phyloP scores from a whole-genome alignment of 208 protist species.

The Herpetomonas samuelpessoai region DNA sequence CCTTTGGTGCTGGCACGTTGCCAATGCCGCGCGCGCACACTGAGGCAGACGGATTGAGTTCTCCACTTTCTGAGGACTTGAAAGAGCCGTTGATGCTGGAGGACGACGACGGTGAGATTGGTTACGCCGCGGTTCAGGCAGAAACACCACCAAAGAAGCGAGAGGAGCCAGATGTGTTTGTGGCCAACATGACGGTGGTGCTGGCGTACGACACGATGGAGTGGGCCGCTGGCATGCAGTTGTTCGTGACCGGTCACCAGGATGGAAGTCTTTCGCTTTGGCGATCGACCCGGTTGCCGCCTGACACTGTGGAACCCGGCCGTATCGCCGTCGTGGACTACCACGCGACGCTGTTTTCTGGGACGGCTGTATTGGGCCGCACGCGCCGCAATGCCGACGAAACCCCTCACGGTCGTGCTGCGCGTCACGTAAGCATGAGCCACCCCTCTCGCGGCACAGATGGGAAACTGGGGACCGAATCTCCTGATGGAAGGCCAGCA shows the following conservation, averaged over 20 bases:
- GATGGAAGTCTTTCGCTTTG: constrained; percentile 79
- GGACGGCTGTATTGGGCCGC: constrained; percentile 13
- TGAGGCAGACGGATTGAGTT: no score
- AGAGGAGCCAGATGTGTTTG: constrained; percentile 13
- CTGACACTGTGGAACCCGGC: constrained; percentile 53
- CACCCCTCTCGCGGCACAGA: no score
- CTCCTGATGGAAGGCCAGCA: no score
- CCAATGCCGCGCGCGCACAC: no score
- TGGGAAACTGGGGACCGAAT: no score
- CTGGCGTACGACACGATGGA: constrained; percentile 63
- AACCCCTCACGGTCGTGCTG: no score
- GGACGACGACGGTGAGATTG: constrained; percentile 55
- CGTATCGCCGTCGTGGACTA: constrained; percentile 62
- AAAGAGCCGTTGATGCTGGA: constrained; percentile 28
- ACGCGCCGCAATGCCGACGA: no score
- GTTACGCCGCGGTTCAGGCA: constrained; percentile 49
- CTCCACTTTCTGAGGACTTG: no score
- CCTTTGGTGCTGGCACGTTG: constrained; percentile 51
- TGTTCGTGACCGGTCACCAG: constrained; percentile 72
- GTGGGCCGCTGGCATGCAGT: constrained; percentile 71
- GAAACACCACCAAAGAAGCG: no score
- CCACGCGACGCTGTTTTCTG: constrained; percentile 38
- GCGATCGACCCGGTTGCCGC: constrained; percentile 69
- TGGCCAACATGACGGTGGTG: constrained; percentile 53
- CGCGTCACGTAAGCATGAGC: no score